phyloP scores from a whole-genome alignment of 1,139 yeast genomes.

The Hyphopichia fennica region DNA sequence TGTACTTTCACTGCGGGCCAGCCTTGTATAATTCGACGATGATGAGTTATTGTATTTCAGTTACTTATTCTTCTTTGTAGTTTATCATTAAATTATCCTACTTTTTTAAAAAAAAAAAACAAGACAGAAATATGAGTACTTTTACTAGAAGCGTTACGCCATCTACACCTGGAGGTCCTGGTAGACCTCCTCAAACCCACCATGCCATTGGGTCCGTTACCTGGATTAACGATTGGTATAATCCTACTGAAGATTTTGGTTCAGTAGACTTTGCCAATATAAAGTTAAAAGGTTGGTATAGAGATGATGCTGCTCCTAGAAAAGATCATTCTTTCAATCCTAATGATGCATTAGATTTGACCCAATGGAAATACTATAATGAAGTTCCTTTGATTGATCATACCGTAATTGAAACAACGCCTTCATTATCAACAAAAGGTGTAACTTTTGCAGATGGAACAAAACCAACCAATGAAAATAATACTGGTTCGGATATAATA shows the following conservation, averaged over 20 bases:
- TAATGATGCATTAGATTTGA: constrained; percentile 31
- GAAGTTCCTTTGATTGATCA: constrained; percentile 17
- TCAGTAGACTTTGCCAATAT: constrained; percentile 11
- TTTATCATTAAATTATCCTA: too few species aligned
- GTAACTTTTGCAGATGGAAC: constrained; percentile 2
- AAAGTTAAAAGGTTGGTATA: constrained; percentile 44
- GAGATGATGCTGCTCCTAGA: constrained; percentile 21
- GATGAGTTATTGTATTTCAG: too few species aligned
- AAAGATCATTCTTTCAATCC: constrained; percentile 14
- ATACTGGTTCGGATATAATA: too few species aligned
- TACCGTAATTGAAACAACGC: constrained; percentile 1
- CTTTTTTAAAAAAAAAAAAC: too few species aligned
- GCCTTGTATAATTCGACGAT: too few species aligned
- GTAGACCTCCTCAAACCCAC: background rate
- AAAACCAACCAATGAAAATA: background rate
- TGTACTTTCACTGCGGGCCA: too few species aligned
- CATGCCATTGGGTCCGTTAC: background rate
- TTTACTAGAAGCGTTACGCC: constrained; percentile 4
- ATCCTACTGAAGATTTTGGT: constrained; percentile 21
- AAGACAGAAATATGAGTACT: too few species aligned
- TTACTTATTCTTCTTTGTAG: too few species aligned
- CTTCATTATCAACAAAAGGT: background rate
- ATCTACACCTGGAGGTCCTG: background rate
- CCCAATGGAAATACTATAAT: constrained; percentile 26
- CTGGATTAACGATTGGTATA: constrained; percentile 47